Percentiles rank a stretch among this genome's conserved stretches.
phyloP scores from a whole-genome alignment of 495 filamentous ascomycete genomes.

The Neurospora sp. region DNA sequence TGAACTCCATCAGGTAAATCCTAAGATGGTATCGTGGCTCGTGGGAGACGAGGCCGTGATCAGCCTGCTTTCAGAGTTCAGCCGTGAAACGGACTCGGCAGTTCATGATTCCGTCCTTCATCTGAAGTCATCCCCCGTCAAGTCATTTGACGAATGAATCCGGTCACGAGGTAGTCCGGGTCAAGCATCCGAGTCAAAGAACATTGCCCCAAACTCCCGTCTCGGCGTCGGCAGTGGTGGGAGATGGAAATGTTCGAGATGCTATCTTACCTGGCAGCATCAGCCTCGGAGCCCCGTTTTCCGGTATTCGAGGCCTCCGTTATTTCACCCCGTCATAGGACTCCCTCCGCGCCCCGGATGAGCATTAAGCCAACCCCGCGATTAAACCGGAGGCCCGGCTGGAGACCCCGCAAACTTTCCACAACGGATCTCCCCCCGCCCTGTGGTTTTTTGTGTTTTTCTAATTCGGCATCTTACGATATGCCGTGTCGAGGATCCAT shows the following conservation, averaged over 20 bases:
- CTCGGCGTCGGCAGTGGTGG: neutral
- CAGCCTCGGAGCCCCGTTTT: neutral
- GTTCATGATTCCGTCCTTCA: neutral
- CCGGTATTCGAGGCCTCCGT: neutral
- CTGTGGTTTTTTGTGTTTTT: neutral
- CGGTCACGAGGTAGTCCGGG: neutral
- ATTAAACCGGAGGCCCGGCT: neutral
- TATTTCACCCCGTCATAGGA: neutral
- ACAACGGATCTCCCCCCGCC: neutral
- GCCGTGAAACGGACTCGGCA: neutral
- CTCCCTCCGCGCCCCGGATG: neutral
- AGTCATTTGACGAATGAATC: neutral
- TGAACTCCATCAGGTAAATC: neutral
- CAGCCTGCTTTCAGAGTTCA: neutral
- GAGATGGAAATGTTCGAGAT: neutral
- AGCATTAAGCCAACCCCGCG: neutral
- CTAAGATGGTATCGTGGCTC: neutral
- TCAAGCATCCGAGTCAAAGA: neutral
- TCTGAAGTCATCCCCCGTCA: neutral
- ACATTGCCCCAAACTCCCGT: neutral
- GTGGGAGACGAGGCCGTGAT: neutral
- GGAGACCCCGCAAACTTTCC: neutral
- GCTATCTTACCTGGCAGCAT: neutral
- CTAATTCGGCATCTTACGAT: neutral
- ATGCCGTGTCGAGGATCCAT: neutral